Conservation (phyloP, 768 basidiomycete species). For the Phylloporus sp. region DNA sequence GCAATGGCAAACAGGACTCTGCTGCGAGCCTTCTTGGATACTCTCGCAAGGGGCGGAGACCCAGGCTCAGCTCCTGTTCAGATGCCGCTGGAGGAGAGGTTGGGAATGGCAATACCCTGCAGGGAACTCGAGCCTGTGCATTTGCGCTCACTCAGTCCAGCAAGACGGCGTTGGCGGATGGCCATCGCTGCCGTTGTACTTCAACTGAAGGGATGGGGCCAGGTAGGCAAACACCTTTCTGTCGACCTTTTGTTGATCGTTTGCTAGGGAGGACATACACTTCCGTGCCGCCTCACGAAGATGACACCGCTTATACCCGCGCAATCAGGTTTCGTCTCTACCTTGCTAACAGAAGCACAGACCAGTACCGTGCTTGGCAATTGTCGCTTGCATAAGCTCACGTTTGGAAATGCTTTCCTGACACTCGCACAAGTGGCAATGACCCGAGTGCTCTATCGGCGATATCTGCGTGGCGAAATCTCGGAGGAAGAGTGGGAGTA, state of each 20-base stretch:
- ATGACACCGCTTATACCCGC: not conserved
- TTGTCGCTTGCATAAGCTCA: not conserved
- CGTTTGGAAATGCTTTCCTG: slow-evolving; percentile 24
- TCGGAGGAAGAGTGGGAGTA: slow-evolving; percentile 49
- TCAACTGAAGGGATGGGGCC: not conserved
- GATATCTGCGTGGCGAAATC: slow-evolving; percentile 46
- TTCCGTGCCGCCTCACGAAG: not conserved
- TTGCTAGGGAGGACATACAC: slow-evolving; percentile 38
- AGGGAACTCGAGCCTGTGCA: slow-evolving; percentile 13
- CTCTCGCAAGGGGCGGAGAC: not conserved
- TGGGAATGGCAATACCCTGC: not conserved
- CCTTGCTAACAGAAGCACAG: not conserved
- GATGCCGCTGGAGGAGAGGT: slow-evolving; percentile 4
- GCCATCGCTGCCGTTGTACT: not conserved
- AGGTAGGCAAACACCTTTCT: slow-evolving; percentile 24
- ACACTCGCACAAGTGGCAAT: slow-evolving; percentile 51
- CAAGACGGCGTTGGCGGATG: not conserved
- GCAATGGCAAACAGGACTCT: slow-evolving; percentile 42
- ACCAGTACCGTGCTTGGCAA: not conserved
- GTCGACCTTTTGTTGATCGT: not conserved
- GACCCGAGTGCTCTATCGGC: slow-evolving; percentile 46
- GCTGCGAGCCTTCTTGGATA: slow-evolving; percentile 30
- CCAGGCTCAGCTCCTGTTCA: not conserved
- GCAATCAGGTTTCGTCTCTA: not conserved
- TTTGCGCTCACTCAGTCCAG: not conserved